Evolutionary conservation across 2,329 filamentous ascomycete genomes (phyloP).

Genomic region (Trichoderma koningiopsis): DNA sequence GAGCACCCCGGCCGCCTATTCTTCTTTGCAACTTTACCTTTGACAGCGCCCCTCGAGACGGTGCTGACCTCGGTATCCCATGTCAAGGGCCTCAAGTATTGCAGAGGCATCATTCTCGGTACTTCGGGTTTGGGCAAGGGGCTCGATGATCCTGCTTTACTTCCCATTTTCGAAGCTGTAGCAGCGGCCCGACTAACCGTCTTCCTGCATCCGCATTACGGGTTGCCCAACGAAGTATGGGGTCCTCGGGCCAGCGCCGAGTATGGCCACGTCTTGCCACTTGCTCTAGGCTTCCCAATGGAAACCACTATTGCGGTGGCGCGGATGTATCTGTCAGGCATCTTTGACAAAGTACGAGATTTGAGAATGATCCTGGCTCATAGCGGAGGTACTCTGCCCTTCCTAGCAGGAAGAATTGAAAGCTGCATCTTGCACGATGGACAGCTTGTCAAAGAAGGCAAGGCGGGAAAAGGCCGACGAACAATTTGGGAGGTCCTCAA

Average conservation of each 20-base stretch:
- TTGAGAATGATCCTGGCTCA: conserved; percentile 81
- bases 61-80: conserved; percentile 68
- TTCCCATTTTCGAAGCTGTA: conserved; percentile 72
- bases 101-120: conserved; percentile 85
- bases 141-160: conserved; percentile 73
- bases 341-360: conserved; percentile 73
- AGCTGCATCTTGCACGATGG: conserved; percentile 84
- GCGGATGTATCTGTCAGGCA: conserved; percentile 82
- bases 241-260: conserved; percentile 66
- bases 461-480: conserved; percentile 50
- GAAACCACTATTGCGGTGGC: conserved; percentile 91
- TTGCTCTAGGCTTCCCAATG: conserved; percentile 85
- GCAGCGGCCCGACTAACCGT: conserved; percentile 66
- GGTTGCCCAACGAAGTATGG: conserved; percentile 77
- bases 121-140: conserved; percentile 79
- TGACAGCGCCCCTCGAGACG: conserved; percentile 65
- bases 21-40: conserved; percentile 80
- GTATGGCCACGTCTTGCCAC: conserved; percentile 84
- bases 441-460: conserved; percentile 67
- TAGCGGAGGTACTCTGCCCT: conserved; percentile 84
- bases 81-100: conserved; percentile 63
- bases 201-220: conserved; percentile 92
- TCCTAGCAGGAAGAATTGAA: conserved; percentile 84
- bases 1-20: conserved; percentile 69
- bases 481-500: conserved; percentile 59